Evolutionary conservation across 2,329 filamentous ascomycete genomes (phyloP).

Genomic region (Teratosphaeria pseudoeucalypti): DNA sequence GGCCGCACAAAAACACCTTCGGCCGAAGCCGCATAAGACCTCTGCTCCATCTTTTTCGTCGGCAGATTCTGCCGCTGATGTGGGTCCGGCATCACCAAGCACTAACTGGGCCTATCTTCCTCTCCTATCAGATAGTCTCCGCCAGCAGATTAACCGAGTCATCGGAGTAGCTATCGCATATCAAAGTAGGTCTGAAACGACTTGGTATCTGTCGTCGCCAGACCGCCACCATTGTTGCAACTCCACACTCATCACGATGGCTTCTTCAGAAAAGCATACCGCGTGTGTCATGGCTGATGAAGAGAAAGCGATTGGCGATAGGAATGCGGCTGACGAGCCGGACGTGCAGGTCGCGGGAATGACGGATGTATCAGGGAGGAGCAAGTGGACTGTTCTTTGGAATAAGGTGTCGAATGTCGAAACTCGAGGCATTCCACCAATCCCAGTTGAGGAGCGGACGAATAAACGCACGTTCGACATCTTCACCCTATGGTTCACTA

Average conservation of each 20-base stretch:
- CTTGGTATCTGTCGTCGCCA: not conserved
- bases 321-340: not conserved
- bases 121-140: not conserved
- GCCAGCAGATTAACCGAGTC: not conserved
- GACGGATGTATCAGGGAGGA: not conserved
- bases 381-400: not conserved
- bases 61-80: not conserved
- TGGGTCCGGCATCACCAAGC: not conserved
- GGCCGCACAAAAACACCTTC: not conserved
- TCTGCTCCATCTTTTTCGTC: not conserved
- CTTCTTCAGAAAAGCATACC: not conserved
- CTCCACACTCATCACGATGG: not conserved
- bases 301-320: not conserved
- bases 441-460: conserved; percentile 45
- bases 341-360: not conserved
- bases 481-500: conserved; percentile 52
- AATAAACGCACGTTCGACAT: conserved; percentile 45
- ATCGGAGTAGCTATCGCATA: not conserved
- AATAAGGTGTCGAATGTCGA: not conserved
- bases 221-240: not conserved
- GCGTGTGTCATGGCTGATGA: not conserved
- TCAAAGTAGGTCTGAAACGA: not conserved
- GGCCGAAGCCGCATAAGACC: not conserved
- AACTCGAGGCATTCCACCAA: conserved; percentile 41
- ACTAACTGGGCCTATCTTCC: not conserved